Base-by-base conservation (phyloP, 257 asterid genomes). In the Datura wrightii region DNA sequence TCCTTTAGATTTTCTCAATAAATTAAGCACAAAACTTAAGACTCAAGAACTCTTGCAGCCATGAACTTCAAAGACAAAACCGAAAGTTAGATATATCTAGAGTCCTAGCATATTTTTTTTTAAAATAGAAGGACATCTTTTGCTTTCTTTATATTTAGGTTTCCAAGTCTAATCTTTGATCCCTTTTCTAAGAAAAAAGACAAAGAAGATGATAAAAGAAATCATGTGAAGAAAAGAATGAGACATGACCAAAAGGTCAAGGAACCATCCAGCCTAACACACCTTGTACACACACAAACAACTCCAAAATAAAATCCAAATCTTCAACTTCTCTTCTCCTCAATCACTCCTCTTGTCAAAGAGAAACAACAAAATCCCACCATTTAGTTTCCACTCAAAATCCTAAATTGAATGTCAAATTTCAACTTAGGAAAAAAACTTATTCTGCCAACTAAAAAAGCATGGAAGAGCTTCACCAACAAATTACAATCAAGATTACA, bases 381-480 rank as follows among this genome's bases (percentile, higher is more conserved):
- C 69, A 44, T 34, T 13, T 39, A 39, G 70, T 74, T 84, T 37
- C 60, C n/a, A 16, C 19, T 48, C 55, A 46, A 14, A 54, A 42
- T 18, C 5, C 14, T 31, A 46, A 8, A 65, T 79, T 89, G 86
- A 81, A 90, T 88, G 90, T 88, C 91, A 87, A 76, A 16, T 34
- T 88, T 88, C 92, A 85, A 87, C 42, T 72, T 85, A 46, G 65
- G 86, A 34, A 83, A 65, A 60, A 92, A 88, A 60, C 87, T 88
- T 63, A 63, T 34, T 86, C 31, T 62, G 19, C 90, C 90, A 79
- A 82, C 89, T 79, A 90, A 60, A 85, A 89, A 84, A 13, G 87
- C 88, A 65, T 89, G 89, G 89, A 88, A 85, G 76, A 88, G 84
- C 87, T 86, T 88, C 79, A 80, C 83, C 42, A 71, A 53, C 86